Base-by-base conservation (phyloP, 2,329 filamentous ascomycete genomes). In the Neophaeococcomyces mojaviensis region DNA sequence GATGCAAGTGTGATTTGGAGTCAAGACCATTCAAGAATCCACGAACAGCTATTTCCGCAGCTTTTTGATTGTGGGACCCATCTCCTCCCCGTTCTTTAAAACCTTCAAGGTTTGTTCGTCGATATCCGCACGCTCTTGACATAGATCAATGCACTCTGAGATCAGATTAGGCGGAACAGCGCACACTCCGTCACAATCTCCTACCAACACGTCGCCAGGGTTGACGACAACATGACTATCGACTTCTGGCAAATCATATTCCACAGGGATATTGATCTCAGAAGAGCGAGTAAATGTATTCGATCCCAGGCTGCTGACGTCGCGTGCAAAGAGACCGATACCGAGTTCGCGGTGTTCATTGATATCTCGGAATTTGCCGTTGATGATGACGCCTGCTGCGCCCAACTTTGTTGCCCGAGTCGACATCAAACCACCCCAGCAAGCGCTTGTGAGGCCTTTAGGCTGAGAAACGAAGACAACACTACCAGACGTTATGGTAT, bases 401-500 rank as follows among this genome's bases (percentile, higher is more conserved):
- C 63, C 64, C 1, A 61, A 49, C 15, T 56, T 52, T 48, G 63
- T 57, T 1, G 64, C 61, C 2, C 64, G 52, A 4, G 60, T 62
- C 24, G 57, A 61, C 65, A 68, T 68, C 33, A 68, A 46, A 1
- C 65, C 66, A n/a, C 66, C 66, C 57, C 59, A 68, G 47, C 62
- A 65, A 5, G 64, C 64, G 28, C 58, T 62, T 37, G 59, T 58
- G 7, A 61, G 41, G 2, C 54, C 57, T 39, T 58, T 58, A 0
- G 66, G 65, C 43, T 65, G 63, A 0, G 60, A 63, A 3, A 68
- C 57, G 47, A 65, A 67, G 7, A 68, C 60, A 2, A 68, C 60
- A 24, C 56, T 59, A 15, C 54, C 63, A 30, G 56, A 48, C 12
- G 58, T 56, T 15, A 64, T 64, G 15, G 54, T 49, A 44, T 68